Conservation (phyloP, 768 basidiomycete species). For the Amanita subjunquillea region DNA sequence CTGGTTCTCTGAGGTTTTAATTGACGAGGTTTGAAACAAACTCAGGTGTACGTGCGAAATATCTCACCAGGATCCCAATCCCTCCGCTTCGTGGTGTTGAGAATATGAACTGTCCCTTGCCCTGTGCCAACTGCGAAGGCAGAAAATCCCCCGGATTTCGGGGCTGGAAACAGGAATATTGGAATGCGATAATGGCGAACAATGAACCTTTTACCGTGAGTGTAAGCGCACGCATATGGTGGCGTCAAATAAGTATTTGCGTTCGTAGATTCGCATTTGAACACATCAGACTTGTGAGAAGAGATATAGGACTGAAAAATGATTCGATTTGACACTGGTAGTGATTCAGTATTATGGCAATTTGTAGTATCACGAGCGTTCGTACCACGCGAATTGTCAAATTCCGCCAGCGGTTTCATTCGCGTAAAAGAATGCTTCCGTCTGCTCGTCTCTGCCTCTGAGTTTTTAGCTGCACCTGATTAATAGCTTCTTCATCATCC, state of each 20-base stretch:
- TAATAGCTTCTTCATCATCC: background rate
- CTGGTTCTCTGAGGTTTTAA: slow-evolving; percentile 46
- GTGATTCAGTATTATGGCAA: background rate
- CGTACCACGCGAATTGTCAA: background rate
- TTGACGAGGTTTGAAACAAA: background rate
- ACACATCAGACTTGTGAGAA: slow-evolving; percentile 59
- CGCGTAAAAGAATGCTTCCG: background rate
- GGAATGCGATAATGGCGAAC: background rate
- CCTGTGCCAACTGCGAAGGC: slow-evolving; percentile 67
- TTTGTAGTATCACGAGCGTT: slow-evolving; percentile 5
- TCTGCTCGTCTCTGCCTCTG: background rate
- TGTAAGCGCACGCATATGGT: slow-evolving; percentile 70
- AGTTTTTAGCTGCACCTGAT: background rate
- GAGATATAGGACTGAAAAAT: slow-evolving; percentile 69
- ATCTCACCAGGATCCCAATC: slow-evolving; percentile 59
- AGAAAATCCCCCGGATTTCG: slow-evolving; percentile 40
- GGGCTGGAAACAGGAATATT: slow-evolving; percentile 24
- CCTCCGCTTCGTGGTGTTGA: slow-evolving; percentile 48
- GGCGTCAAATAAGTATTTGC: slow-evolving; percentile 40
- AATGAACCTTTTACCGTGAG: slow-evolving; percentile 33
- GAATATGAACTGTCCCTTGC: slow-evolving; percentile 57
- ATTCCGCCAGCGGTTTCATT: background rate
- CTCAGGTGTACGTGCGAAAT: background rate
- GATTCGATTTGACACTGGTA: slow-evolving; percentile 44
- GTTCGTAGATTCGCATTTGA: slow-evolving; percentile 48